Evolutionary conservation across 441 rosid genomes (phyloP).

Genomic region (Populus hybrid): DNA sequence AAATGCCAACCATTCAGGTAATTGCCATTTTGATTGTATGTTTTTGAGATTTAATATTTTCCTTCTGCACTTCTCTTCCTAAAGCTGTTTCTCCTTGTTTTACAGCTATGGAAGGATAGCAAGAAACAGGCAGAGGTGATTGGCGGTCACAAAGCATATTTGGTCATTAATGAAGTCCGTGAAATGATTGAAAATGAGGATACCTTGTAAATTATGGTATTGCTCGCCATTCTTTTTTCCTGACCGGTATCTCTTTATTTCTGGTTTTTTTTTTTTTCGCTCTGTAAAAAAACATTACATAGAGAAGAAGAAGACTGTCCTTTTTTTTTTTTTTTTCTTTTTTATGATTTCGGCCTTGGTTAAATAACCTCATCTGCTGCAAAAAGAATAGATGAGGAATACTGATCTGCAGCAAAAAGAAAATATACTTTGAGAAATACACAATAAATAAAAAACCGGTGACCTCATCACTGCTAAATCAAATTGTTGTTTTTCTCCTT

Average conservation of each 20-base stretch:
- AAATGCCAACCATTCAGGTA: constrained; percentile 93
- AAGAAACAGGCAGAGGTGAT: constrained; percentile 73
- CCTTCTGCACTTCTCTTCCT: not conserved
- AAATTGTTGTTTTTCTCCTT: too few species aligned
- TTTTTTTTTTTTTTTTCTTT: not conserved
- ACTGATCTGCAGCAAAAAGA: not conserved
- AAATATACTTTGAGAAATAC: too few species aligned
- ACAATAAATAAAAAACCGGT: too few species aligned
- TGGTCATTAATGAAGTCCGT: constrained; percentile 64
- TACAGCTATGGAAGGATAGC: constrained; percentile 72
- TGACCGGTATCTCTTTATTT: not conserved
- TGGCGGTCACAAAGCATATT: constrained; percentile 80
- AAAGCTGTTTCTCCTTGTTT: not conserved
- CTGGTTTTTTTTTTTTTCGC: not conserved
- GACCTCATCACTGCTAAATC: too few species aligned
- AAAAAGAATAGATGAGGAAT: not conserved
- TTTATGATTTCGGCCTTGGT: too few species aligned
- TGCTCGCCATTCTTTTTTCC: not conserved
- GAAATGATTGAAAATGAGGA: constrained; percentile 66
- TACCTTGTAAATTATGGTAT: constrained; percentile 18
- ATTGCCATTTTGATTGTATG: not conserved
- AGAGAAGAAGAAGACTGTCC: not conserved
- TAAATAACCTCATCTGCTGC: not conserved
- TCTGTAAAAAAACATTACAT: not conserved
- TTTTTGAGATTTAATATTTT: constrained; percentile 3